Evolutionary conservation across 2,329 filamentous ascomycete genomes (phyloP).

Genomic region (Cladosporium sp.): DNA sequence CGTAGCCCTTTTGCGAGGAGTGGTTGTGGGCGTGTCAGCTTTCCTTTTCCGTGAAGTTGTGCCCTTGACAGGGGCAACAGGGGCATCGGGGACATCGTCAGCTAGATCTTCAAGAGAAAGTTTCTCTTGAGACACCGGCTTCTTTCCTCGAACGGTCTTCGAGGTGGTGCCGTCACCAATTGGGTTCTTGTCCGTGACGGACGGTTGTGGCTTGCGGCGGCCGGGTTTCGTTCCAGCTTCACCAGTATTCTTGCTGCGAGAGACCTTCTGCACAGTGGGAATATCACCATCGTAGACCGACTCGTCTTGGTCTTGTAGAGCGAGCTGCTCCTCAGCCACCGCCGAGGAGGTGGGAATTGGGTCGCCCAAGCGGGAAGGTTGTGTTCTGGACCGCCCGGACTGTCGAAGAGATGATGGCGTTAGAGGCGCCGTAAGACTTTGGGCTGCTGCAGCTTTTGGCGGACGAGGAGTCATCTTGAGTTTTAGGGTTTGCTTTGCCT

Average conservation of each 20-base stretch:
- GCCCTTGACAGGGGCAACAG: neutral
- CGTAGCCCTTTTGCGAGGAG: conserved; percentile 2
- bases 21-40: neutral
- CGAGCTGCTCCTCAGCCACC: neutral
- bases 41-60: neutral
- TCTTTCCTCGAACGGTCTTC: neutral
- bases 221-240: neutral
- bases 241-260: neutral
- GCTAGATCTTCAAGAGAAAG: neutral
- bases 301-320: no score
- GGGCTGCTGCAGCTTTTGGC: neutral
- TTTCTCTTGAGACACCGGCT: neutral
- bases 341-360: neutral
- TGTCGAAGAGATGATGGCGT: neutral
- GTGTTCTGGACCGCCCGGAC: neutral
- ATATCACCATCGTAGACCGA: neutral
- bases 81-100: neutral
- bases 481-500: neutral
- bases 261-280: neutral
- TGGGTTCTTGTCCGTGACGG: no score
- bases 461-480: neutral
- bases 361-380: neutral
- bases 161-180: neutral
- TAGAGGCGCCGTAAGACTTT: neutral
- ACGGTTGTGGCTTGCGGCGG: neutral